Evolutionary conservation across 768 basidiomycete species (phyloP), one percentile per base, ranked within the genome.

Genomic region (Pleurotus pulmonarius): DNA sequence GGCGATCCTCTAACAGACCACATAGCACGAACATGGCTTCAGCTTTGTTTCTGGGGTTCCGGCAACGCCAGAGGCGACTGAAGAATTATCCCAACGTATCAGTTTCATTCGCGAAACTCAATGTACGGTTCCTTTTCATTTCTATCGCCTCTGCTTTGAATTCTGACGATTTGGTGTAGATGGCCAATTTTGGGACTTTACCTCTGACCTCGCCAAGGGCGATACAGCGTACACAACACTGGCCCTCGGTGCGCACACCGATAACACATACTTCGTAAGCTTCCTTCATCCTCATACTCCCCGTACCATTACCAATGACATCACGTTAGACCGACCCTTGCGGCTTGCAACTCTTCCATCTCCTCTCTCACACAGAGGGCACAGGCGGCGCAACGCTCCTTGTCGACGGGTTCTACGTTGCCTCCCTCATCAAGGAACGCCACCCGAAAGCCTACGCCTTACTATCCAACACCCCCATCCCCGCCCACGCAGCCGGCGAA

Each of bases 151-250:
- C 38, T 34, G n/a, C 2, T 29, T 41, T 11, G 29, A 12, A 34
- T 3, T 47, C 18, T 53, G 45, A 24, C 44, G 43, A n/a, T 11
- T 46, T 64, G 16, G 51, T 38, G 1, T 60, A 94, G 93, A 98
- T 64, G 96, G 95, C 34, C 86, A 85, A 56, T 95, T 98, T 71
- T 99, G 96, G 95, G 93, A 98, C 65, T 96, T 98, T 65, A 97
- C 94, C 0, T 85, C 95, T 0, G 87, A 96, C 65, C 78, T 95
- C 18, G 85, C 87, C 15, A 93, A 88, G 63, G 94, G 94, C 11
- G 96, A 99, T 68, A 90, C 94, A 6, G 94, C 96, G 0, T 99
- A 99, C 73, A 93, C 94, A 3, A 91, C 86, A 5, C 71, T 96
- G 45, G 89, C 88, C 0, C 83, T 99, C 5, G 86, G 83, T 3